Conservation (phyloP, 495 filamentous ascomycete genomes). For the Talaromyces liani region DNA sequence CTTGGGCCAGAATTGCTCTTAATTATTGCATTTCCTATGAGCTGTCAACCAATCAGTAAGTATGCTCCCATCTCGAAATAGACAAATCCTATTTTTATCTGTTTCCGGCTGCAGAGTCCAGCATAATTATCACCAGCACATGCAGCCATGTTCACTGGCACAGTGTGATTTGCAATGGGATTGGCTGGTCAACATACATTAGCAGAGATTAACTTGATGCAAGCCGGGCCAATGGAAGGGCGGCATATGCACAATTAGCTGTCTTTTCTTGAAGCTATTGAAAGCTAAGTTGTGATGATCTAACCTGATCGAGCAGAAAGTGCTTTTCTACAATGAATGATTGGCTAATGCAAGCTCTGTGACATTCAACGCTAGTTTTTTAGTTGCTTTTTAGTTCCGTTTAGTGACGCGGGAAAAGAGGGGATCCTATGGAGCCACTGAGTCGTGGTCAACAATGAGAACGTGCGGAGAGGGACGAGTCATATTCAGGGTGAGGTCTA, state of each 20-base stretch:
- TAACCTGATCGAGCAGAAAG: neutral
- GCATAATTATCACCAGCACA: constrained; percentile 2
- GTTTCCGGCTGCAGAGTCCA: neutral
- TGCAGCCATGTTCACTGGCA: neutral
- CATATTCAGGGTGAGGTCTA: neutral
- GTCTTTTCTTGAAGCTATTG: neutral
- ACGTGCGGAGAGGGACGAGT: neutral
- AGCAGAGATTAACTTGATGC: neutral
- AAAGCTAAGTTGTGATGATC: neutral
- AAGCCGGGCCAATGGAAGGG: neutral
- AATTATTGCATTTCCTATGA: neutral
- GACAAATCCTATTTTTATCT: constrained; percentile 4
- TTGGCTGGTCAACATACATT: neutral
- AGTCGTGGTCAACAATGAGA: neutral
- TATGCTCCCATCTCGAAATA: neutral
- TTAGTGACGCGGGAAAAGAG: constrained; percentile 1
- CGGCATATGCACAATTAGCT: neutral
- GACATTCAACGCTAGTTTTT: neutral
- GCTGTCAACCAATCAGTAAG: neutral
- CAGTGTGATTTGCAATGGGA: neutral
- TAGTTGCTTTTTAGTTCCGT: neutral
- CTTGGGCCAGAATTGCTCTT: neutral
- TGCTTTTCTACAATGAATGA: neutral
- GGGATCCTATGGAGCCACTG: neutral
- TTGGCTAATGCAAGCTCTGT: neutral